Percentiles rank a stretch among this genome's conserved stretches.
phyloP scores from a whole-genome alignment of 2,329 filamentous ascomycete species.

The Microdochium trichocladiopsis region DNA sequence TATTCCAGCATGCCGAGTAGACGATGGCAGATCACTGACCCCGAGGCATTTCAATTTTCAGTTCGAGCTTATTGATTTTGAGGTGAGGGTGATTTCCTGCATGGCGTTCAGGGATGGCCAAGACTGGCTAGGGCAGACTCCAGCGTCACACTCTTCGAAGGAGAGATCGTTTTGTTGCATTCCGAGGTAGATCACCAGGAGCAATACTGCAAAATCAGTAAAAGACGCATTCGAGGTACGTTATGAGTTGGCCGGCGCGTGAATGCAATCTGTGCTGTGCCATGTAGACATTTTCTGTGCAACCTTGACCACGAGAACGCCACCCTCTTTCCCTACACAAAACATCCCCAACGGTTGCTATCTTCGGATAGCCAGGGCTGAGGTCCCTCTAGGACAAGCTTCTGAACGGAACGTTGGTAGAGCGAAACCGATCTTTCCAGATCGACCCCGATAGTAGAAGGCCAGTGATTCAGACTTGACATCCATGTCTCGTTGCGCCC shows the following conservation, averaged over 20 bases:
- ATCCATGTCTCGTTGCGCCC: constrained; percentile 9
- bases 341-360: constrained; percentile 60
- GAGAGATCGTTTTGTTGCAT: background rate
- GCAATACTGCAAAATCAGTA: background rate
- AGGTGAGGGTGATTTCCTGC: background rate
- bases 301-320: constrained; percentile 1
- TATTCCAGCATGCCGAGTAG: constrained; percentile 62
- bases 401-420: constrained; percentile 83
- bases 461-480: constrained; percentile 19
- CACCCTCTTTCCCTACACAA: constrained; percentile 6
- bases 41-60: background rate
- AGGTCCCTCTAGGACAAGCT: constrained; percentile 59
- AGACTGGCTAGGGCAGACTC: background rate
- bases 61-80: background rate
- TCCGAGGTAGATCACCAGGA: background rate
- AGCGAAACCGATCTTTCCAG: constrained; percentile 30
- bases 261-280: background rate
- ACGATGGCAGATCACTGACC: constrained; percentile 3
- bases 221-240: constrained; percentile 6
- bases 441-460: constrained; percentile 24
- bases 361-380: constrained; percentile 66
- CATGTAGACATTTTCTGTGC: background rate
- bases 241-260: constrained; percentile 1
- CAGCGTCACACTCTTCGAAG: background rate
- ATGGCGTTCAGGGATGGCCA: background rate